A percentile compares a stretch with the other conserved stretches of the same genome.
Conservation (phyloP, 164 flowering plant species). For the Vitis amurensis region DNA sequence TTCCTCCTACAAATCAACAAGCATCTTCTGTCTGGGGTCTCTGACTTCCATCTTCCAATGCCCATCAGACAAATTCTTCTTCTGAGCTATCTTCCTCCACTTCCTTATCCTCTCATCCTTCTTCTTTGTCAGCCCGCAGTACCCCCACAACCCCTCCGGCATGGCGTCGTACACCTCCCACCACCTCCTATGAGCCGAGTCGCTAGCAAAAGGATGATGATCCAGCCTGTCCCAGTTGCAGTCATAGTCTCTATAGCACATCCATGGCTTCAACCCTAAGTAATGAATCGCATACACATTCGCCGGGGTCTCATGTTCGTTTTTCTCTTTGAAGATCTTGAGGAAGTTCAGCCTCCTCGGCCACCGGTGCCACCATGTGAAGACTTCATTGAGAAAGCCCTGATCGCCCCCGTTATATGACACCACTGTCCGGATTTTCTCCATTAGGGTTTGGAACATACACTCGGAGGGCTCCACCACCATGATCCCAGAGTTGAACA, state of each 20-base stretch:
- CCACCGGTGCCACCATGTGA: constrained; percentile 87
- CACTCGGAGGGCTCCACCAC: constrained; percentile 72
- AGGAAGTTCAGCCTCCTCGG: constrained; percentile 46
- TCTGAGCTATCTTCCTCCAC: constrained; percentile 40
- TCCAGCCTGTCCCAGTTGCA: constrained; percentile 70
- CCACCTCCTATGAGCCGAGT: constrained; percentile 61
- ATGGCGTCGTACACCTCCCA: constrained; percentile 65
- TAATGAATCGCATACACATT: constrained; percentile 51
- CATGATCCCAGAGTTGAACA: constrained; percentile 87
- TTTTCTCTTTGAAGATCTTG: constrained; percentile 21
- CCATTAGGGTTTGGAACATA: constrained; percentile 50
- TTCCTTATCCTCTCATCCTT: constrained; percentile 32
- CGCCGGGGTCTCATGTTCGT: constrained; percentile 14
- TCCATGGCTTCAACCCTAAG: constrained; percentile 87
- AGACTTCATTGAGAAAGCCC: constrained; percentile 75
- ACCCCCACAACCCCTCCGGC: constrained; percentile 41
- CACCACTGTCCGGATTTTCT: constrained; percentile 22
- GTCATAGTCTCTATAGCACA: constrained; percentile 80
- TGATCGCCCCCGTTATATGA: constrained; percentile 90
- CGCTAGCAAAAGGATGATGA: constrained; percentile 53
- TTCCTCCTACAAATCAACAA: neutral
- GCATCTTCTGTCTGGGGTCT: constrained; percentile 46
- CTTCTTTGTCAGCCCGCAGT: constrained; percentile 40
- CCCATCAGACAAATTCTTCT: constrained; percentile 30
- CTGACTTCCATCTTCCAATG: constrained; percentile 62